Conservation (phyloP, 2,329 filamentous ascomycete genomes). For the Sodiomyces alkalinus region DNA sequence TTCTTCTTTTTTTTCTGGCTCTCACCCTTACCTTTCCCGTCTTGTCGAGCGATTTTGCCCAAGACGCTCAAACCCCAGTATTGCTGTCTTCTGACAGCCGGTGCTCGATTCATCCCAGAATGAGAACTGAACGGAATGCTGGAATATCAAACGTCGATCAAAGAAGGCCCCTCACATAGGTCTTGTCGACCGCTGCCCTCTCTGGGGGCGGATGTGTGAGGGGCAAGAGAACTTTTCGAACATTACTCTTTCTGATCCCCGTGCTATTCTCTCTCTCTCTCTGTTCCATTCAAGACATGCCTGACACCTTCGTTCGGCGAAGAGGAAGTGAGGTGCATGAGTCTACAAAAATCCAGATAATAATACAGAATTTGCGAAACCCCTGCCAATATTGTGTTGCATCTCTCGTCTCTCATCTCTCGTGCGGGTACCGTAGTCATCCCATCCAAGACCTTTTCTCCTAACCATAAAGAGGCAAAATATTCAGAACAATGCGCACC, state of each 20-base stretch:
- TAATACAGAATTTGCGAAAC: no score
- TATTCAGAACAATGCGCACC: no score
- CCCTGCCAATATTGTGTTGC: no score
- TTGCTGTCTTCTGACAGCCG: constrained; percentile 51
- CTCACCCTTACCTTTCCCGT: constrained; percentile 1
- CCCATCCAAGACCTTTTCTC: no score
- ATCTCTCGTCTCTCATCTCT: no score
- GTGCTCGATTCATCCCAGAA: constrained; percentile 53
- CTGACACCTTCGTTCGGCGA: no score
- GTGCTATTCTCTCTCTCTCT: no score
- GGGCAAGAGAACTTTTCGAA: constrained; percentile 27
- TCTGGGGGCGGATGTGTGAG: constrained; percentile 18
- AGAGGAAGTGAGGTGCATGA: no score
- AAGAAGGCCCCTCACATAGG: constrained; percentile 22
- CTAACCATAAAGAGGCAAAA: no score
- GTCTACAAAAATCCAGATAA: no score
- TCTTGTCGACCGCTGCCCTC: constrained; percentile 15
- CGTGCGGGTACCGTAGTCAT: no score
- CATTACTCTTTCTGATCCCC: constrained; percentile 11
- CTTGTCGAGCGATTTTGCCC: constrained; percentile 57
- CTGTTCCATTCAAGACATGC: background rate
- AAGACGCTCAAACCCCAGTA: constrained; percentile 1
- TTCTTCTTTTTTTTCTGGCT: no score
- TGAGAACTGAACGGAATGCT: constrained; percentile 72
- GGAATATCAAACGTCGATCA: constrained; percentile 38